Evolutionary conservation across 2,329 filamentous ascomycete species (phyloP).

Genomic region (Macrophomina pseudophaseolina): DNA sequence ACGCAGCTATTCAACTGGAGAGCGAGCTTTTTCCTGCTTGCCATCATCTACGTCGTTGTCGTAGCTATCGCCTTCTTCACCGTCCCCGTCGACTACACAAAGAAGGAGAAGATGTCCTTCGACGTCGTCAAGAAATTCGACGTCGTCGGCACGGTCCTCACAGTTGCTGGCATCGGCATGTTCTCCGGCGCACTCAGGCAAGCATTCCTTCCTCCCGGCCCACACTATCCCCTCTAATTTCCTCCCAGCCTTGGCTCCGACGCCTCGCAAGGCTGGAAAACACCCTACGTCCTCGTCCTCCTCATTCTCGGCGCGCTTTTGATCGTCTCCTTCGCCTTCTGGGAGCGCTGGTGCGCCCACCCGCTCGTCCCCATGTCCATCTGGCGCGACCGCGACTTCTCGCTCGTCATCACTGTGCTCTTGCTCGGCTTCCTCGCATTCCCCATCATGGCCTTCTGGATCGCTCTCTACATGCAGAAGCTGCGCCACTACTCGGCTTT

Average conservation of each 20-base stretch:
- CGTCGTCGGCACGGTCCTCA: constrained; percentile 63
- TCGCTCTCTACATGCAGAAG: constrained; percentile 69
- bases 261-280: constrained; percentile 66
- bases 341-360: constrained; percentile 61
- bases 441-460: constrained; percentile 64
- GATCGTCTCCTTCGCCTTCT: constrained; percentile 63
- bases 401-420: constrained; percentile 62
- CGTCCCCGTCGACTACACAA: constrained; percentile 61
- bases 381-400: constrained; percentile 68
- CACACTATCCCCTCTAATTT: background rate
- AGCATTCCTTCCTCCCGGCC: constrained; percentile 32
- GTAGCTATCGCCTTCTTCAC: constrained; percentile 64
- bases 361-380: constrained; percentile 60
- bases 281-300: constrained; percentile 65
- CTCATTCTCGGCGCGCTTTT: constrained; percentile 64
- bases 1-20: constrained; percentile 68
- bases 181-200: constrained; percentile 67
- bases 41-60: constrained; percentile 67
- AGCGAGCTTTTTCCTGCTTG: constrained; percentile 65
- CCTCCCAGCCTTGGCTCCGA: constrained; percentile 53
- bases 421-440: constrained; percentile 69
- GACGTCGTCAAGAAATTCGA: constrained; percentile 64
- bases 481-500: constrained; percentile 59
- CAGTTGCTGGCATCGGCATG: constrained; percentile 68
- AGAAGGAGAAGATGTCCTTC: constrained; percentile 51